Evolutionary conservation across 2,329 filamentous ascomycete species (phyloP).

Genomic region (Ilyonectria sp.): DNA sequence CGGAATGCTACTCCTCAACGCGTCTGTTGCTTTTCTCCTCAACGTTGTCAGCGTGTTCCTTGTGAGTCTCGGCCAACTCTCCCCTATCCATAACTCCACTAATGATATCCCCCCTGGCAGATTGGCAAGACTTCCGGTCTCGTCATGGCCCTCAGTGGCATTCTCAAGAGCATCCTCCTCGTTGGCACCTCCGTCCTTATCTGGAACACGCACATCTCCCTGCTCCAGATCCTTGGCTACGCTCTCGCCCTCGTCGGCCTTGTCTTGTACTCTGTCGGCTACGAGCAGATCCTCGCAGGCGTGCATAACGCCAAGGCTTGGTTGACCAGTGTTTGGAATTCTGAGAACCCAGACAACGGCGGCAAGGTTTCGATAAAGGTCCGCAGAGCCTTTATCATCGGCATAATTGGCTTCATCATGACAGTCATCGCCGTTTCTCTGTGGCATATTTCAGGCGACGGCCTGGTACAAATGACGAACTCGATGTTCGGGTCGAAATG

Average conservation of each 20-base stretch:
- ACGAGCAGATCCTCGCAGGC: slow-evolving; percentile 51
- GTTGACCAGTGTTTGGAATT: slow-evolving; percentile 41
- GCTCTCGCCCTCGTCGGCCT: slow-evolving; percentile 73
- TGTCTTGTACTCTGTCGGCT: slow-evolving; percentile 64
- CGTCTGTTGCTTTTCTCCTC: slow-evolving; percentile 83
- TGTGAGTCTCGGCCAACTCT: slow-evolving; percentile 66
- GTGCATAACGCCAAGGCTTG: slow-evolving; percentile 43
- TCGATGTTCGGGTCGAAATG: slow-evolving; percentile 43
- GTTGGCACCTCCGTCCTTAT: slow-evolving; percentile 83
- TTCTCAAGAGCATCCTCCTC: slow-evolving; percentile 90
- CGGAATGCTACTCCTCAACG: slow-evolving; percentile 79
- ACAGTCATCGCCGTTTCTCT: slow-evolving; percentile 47
- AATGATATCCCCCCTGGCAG: slow-evolving; percentile 57
- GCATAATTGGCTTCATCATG: slow-evolving; percentile 46
- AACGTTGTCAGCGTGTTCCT: slow-evolving; percentile 91
- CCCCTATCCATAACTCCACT: slow-evolving; percentile 22
- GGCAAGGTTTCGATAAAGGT: slow-evolving; percentile 40
- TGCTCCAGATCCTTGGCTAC: slow-evolving; percentile 84
- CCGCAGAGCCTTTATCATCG: slow-evolving; percentile 42
- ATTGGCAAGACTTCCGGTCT: slow-evolving; percentile 91
- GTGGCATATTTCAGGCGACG: slow-evolving; percentile 42
- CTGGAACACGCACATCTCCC: slow-evolving; percentile 80
- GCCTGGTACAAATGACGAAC: slow-evolving; percentile 36
- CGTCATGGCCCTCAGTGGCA: slow-evolving; percentile 87
- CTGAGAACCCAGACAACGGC: slow-evolving; percentile 38